A percentile compares a stretch with the other conserved stretches of the same genome.
phyloP scores from a whole-genome alignment of 148 eudicot genomes.

The Nyssa sinensis region DNA sequence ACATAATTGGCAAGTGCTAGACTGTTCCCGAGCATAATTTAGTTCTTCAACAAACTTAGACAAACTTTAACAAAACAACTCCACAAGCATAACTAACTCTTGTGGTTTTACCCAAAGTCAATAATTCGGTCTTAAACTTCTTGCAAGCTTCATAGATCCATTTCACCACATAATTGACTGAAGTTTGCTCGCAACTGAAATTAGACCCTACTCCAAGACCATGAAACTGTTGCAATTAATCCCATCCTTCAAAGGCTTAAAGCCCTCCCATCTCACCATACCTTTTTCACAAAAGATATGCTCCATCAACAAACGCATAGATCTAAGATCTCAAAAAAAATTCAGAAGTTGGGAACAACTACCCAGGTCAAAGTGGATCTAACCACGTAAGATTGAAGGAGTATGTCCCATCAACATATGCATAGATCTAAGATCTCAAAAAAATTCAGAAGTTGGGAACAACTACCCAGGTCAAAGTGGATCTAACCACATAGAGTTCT shows the following conservation, averaged over 20 bases:
- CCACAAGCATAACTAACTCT: not conserved
- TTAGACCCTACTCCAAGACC: not conserved
- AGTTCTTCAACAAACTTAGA: not conserved
- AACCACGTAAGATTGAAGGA: too few relatives aligned
- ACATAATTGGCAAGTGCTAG: too few relatives aligned
- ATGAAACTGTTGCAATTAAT: not conserved
- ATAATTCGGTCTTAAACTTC: not conserved
- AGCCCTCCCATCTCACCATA: not conserved
- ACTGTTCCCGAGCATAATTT: not conserved
- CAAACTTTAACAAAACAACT: not conserved
- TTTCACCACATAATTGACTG: not conserved
- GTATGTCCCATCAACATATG: too few relatives aligned
- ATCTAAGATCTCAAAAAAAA: not conserved
- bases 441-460: not conserved
- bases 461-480: not conserved
- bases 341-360: not conserved
- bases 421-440: too few relatives aligned
- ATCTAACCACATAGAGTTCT: not conserved
- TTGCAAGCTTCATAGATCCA: not conserved
- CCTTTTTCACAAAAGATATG: not conserved
- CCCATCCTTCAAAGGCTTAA: too few relatives aligned
- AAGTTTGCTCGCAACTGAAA: not conserved
- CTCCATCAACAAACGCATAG: not conserved
- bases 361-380: not conserved
- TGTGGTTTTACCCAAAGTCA: not conserved